These are phyloP conservation scores for Fragosphaeria purpurea DNA, from an alignment of 2,329 filamentous ascomycete genomes.

Conservation along the genomic window DNA sequence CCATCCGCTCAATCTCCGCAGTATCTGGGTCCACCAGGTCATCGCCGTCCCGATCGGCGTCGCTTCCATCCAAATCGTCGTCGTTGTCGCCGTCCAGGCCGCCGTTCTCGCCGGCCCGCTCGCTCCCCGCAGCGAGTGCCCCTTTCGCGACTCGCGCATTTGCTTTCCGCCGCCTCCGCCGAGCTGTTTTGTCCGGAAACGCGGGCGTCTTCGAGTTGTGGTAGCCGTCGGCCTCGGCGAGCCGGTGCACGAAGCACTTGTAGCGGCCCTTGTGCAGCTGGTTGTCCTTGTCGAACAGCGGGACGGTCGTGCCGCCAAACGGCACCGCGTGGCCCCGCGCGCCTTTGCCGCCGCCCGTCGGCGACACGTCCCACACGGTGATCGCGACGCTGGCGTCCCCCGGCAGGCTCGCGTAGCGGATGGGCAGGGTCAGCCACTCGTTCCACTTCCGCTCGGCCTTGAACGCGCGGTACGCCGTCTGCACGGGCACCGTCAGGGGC, in stretches of 20 bases:
- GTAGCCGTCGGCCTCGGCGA: conserved; percentile 76
- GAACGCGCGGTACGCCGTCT: conserved; percentile 89
- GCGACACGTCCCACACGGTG: conserved; percentile 90
- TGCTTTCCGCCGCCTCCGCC: conserved; percentile 27
- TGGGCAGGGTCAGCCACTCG: conserved; percentile 86
- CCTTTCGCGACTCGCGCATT: conserved; percentile 22
- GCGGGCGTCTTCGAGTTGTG: conserved; percentile 72
- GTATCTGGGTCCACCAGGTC: conserved; percentile 55
- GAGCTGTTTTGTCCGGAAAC: conserved; percentile 40
- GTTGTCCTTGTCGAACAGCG: conserved; percentile 86
- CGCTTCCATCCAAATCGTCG: conserved; percentile 22
- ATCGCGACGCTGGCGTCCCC: conserved; percentile 77
- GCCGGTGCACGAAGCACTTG: conserved; percentile 77
- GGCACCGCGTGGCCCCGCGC: conserved; percentile 71
- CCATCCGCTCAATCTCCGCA: conserved; percentile 82
- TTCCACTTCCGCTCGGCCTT: conserved; percentile 74
- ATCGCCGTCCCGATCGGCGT: conserved; percentile 34
- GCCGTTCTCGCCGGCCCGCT: conserved; percentile 45
- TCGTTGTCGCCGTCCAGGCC: conserved; percentile 10
- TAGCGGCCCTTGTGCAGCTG: conserved; percentile 86
- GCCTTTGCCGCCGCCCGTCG: conserved; percentile 53
- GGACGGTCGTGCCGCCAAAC: conserved; percentile 86
- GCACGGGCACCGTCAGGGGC: conserved; percentile 79
- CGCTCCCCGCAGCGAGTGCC: conserved; percentile 31
- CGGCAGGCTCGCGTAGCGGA: conserved; percentile 74